Conservation (phyloP, 805 yeast species). For the Dipodascopsis uninucleata region DNA sequence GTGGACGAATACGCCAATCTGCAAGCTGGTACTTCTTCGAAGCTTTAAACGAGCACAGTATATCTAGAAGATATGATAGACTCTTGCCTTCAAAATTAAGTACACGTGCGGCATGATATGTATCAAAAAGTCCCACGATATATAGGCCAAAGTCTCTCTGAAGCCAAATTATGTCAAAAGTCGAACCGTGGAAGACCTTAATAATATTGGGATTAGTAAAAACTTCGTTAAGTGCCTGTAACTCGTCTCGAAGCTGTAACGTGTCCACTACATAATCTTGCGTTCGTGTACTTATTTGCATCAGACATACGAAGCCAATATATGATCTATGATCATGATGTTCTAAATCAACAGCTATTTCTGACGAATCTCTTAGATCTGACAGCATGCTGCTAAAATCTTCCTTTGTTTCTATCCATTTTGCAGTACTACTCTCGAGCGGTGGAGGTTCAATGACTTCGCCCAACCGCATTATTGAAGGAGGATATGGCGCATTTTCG, state of each 20-base stretch:
- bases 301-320: constrained; percentile 83
- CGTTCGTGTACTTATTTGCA: constrained; percentile 85
- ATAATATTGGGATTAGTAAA: constrained; percentile 77
- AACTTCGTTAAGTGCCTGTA: constrained; percentile 61
- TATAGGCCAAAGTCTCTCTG: constrained; percentile 93
- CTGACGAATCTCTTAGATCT: constrained; percentile 49
- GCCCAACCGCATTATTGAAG: constrained; percentile 43
- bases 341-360: constrained; percentile 89
- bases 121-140: constrained; percentile 84
- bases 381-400: constrained; percentile 52
- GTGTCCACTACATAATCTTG: constrained; percentile 88
- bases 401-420: constrained; percentile 65
- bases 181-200: constrained; percentile 94
- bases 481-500: constrained; percentile 63
- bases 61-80: constrained; percentile 77
- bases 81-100: constrained; percentile 80
- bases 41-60: constrained; percentile 76
- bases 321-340: constrained; percentile 92
- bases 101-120: constrained; percentile 80
- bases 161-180: constrained; percentile 94
- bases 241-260: constrained; percentile 66
- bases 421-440: constrained; percentile 57
- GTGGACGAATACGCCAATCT: constrained; percentile 92
- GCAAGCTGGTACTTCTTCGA: constrained; percentile 94
- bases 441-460: constrained; percentile 54